Conservation (phyloP, 768 basidiomycete genomes). For the Collybia mongolica region DNA sequence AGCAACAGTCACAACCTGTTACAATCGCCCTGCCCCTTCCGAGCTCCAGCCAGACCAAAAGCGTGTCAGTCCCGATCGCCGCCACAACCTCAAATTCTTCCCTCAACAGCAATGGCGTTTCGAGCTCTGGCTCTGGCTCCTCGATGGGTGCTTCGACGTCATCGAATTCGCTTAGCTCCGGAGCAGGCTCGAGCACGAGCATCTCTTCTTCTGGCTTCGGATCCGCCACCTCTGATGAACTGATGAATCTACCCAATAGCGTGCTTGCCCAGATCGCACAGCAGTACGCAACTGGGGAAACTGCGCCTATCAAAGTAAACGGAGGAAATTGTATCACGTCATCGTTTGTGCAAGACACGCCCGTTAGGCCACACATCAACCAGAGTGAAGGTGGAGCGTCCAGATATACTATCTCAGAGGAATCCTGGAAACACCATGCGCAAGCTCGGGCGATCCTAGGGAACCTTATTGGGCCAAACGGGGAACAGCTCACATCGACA, state of each 20-base stretch:
- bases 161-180: conserved; percentile 50
- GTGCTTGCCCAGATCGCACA: conserved; percentile 48
- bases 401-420: conserved; percentile 63
- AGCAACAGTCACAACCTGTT: conserved; percentile 35
- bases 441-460: conserved; percentile 82
- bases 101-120: conserved; percentile 32
- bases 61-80: conserved; percentile 72
- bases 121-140: conserved; percentile 43
- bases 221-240: conserved; percentile 52
- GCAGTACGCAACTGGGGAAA: conserved; percentile 41
- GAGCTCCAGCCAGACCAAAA: conserved; percentile 47
- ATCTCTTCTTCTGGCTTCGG: conserved; percentile 50
- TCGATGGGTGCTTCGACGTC: conserved; percentile 54
- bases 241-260: conserved; percentile 45
- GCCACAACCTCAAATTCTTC: conserved; percentile 38
- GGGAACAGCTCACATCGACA: conserved; percentile 81
- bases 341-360: conserved; percentile 41
- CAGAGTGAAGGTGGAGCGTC: conserved; percentile 38
- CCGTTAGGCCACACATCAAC: conserved; percentile 28
- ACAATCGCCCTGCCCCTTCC: conserved; percentile 52
- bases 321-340: conserved; percentile 31
- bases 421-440: conserved; percentile 83
- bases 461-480: conserved; percentile 83
- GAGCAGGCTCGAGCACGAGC: conserved; percentile 43
- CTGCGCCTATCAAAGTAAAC: conserved; percentile 22